phyloP scores from a whole-genome alignment of 1,284 basidiomycete genomes.

The Ganoderma leucocontextum region DNA sequence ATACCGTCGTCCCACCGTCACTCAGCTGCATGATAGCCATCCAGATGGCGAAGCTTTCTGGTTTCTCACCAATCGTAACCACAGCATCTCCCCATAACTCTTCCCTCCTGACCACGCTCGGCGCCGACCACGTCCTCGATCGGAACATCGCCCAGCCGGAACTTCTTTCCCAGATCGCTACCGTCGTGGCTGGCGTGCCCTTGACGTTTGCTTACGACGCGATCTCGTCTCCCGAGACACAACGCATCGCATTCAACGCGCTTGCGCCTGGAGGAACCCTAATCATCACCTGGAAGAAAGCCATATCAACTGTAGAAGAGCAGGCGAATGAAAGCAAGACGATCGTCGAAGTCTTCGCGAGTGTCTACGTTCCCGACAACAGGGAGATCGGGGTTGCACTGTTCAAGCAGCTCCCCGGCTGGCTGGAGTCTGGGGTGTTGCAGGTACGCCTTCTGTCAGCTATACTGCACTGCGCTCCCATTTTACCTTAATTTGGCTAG shows the following conservation, averaged over 20 bases:
- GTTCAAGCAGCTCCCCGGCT: slow-evolving; percentile 3
- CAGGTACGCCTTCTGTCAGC: slow-evolving; percentile 14
- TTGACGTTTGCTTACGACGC: slow-evolving; percentile 48
- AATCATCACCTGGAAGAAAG: slow-evolving; percentile 11
- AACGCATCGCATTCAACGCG: slow-evolving; percentile 35
- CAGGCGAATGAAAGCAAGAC: slow-evolving; percentile 17
- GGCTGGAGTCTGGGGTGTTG: slow-evolving; percentile 25
- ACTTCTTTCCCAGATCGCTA: slow-evolving; percentile 31
- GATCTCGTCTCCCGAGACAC: slow-evolving; percentile 30
- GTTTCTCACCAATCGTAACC: slow-evolving; percentile 56
- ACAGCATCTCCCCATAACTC: slow-evolving; percentile 55
- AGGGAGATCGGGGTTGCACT: slow-evolving; percentile 4
- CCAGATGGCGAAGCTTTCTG: slow-evolving; percentile 54
- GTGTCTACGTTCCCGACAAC: slow-evolving; percentile 38
- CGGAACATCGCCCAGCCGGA: slow-evolving; percentile 27
- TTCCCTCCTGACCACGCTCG: slow-evolving; percentile 46
- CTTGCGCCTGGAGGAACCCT: slow-evolving; percentile 36
- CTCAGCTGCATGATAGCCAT: slow-evolving; percentile 37
- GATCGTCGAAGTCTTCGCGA: slow-evolving; percentile 21
- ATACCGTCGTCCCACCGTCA: slow-evolving; percentile 4
- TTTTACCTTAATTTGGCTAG: slow-evolving; percentile 17
- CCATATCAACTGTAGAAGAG: slow-evolving; percentile 4
- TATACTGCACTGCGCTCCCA: too few relatives aligned
- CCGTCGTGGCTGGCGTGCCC: slow-evolving; percentile 24
- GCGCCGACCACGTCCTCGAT: slow-evolving; percentile 37